Evolutionary conservation across 352 stramenopile genomes (phyloP).

Genomic region (Phytophthora europaea): DNA sequence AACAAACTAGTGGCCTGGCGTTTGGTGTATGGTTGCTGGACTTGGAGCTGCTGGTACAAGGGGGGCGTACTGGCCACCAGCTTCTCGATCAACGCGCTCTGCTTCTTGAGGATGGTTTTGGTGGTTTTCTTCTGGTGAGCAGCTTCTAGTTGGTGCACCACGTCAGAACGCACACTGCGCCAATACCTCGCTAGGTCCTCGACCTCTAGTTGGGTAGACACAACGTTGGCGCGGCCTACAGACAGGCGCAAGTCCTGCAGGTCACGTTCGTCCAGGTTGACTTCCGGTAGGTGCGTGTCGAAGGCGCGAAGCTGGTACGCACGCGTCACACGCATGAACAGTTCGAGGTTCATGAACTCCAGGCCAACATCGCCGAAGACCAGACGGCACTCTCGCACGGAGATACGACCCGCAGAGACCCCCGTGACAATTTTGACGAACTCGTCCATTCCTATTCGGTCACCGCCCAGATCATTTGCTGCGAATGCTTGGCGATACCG

Average conservation of each 20-base stretch:
- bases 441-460: slow-evolving; percentile 72
- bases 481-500: slow-evolving; percentile 66
- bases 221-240: slow-evolving; percentile 64
- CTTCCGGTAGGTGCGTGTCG: slow-evolving; percentile 56
- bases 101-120: slow-evolving; percentile 66
- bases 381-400: slow-evolving; percentile 62
- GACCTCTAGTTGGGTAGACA: slow-evolving; percentile 63
- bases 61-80: slow-evolving; percentile 41
- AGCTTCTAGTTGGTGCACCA: slow-evolving; percentile 63
- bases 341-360: slow-evolving; percentile 69
- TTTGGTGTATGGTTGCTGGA: slow-evolving; percentile 26
- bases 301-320: slow-evolving; percentile 72
- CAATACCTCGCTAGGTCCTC: slow-evolving; percentile 77
- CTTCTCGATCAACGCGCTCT: slow-evolving; percentile 68
- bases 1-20: slow-evolving; percentile 29
- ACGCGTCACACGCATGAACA: slow-evolving; percentile 62
- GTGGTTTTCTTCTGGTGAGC: slow-evolving; percentile 72
- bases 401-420: slow-evolving; percentile 60
- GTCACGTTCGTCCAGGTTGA: slow-evolving; percentile 61
- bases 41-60: slow-evolving; percentile 22
- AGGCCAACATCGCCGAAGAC: slow-evolving; percentile 73
- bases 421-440: slow-evolving; percentile 81
- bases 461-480: slow-evolving; percentile 47
- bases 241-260: slow-evolving; percentile 57
- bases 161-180: slow-evolving; percentile 55